Evolutionary conservation across 805 yeast species (phyloP).

Genomic region (Wickerhamiella dianesei): DNA sequence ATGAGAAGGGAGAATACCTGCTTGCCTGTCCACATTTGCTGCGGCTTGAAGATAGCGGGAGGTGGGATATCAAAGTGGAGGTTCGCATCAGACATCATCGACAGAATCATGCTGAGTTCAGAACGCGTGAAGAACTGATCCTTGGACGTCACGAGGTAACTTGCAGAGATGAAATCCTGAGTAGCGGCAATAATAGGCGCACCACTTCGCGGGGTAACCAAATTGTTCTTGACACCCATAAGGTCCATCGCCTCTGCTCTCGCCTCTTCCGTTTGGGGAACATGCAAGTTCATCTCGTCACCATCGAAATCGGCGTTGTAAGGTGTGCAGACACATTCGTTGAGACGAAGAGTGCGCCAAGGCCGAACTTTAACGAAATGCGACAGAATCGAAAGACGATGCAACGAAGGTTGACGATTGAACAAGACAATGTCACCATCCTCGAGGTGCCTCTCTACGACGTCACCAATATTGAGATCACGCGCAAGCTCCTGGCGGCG

Average conservation of each 20-base stretch:
- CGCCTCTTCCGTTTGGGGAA: slow-evolving; percentile 98
- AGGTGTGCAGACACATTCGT: slow-evolving; percentile 98
- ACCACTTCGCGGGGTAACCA: slow-evolving; percentile 93
- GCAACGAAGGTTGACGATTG: slow-evolving; percentile 96
- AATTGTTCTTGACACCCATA: slow-evolving; percentile 94
- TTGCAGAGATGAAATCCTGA: slow-evolving; percentile 97
- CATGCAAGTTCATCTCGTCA: slow-evolving; percentile 97
- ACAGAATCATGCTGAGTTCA: slow-evolving; percentile 60
- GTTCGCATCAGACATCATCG: slow-evolving; percentile 94
- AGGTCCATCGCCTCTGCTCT: slow-evolving; percentile 95
- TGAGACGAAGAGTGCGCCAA: slow-evolving; percentile 93
- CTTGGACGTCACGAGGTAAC: slow-evolving; percentile 81
- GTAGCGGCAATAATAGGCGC: slow-evolving; percentile 99
- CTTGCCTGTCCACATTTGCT: slow-evolving; percentile 90
- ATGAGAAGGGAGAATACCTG: slow-evolving; percentile 84
- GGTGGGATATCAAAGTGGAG: slow-evolving; percentile 87
- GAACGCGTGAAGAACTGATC: slow-evolving; percentile 89
- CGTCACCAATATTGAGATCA: slow-evolving; percentile 70
- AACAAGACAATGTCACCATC: slow-evolving; percentile 94
- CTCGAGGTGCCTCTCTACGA: slow-evolving; percentile 91
- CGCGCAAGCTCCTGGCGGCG: slow-evolving; percentile 67
- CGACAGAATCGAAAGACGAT: slow-evolving; percentile 81
- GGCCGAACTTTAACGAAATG: slow-evolving; percentile 95
- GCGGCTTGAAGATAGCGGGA: slow-evolving; percentile 86
- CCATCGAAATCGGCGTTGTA: slow-evolving; percentile 99